phyloP scores from a whole-genome alignment of 1,139 yeast species.

The Meyerozyma guilliermondii region DNA sequence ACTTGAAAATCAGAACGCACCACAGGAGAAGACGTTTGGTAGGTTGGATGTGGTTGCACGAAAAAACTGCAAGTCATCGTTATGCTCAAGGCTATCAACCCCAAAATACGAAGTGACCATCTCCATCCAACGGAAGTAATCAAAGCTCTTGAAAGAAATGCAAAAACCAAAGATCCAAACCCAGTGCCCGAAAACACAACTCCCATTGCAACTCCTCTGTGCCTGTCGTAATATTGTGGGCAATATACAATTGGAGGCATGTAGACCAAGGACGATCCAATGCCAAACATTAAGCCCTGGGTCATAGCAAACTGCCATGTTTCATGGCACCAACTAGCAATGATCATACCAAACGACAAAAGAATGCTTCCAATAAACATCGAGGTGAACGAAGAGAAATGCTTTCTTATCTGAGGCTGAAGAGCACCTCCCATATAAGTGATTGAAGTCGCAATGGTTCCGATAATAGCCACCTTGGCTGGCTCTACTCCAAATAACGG shows the following conservation, averaged over 20 bases:
- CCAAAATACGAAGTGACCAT: constrained; percentile 34
- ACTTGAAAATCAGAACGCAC: constrained; percentile 12
- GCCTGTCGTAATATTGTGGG: constrained; percentile 31
- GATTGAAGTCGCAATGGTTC: constrained; percentile 22
- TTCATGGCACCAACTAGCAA: constrained; percentile 19
- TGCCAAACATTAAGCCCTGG: constrained; percentile 34
- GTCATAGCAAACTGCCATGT: constrained; percentile 28
- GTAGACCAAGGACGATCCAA: constrained; percentile 33
- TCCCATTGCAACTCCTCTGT: constrained; percentile 40
- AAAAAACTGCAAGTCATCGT: constrained; percentile 15
- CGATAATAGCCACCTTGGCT: constrained; percentile 26
- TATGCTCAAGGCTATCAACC: constrained; percentile 19
- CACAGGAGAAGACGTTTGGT: constrained; percentile 1
- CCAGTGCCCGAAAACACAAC: constrained; percentile 39
- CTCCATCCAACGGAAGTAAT: constrained; percentile 29
- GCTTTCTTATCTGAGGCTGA: constrained; percentile 16
- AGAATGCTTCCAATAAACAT: constrained; percentile 23
- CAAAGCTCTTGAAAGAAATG: constrained; percentile 26
- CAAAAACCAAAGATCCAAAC: constrained; percentile 35
- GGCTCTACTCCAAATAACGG: constrained; percentile 19
- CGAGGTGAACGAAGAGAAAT: constrained; percentile 15
- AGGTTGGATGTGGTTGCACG: constrained; percentile 9
- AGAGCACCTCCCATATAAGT: constrained; percentile 24
- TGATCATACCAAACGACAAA: constrained; percentile 22
- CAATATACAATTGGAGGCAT: constrained; percentile 38